phyloP scores from a whole-genome alignment of 352 stramenopile genomes.

The Pythium grandisporangium region DNA sequence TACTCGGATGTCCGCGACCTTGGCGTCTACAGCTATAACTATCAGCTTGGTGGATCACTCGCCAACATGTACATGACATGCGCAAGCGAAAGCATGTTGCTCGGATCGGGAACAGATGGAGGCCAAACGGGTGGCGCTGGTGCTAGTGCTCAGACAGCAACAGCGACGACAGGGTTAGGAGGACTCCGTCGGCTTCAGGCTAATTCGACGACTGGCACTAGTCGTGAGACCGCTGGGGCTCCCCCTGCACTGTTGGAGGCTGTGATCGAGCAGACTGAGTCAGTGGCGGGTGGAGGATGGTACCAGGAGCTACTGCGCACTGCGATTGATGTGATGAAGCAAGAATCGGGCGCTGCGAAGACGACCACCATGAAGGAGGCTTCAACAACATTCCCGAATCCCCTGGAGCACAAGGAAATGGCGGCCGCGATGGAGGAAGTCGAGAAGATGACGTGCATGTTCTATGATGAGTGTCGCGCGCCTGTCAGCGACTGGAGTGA shows the following conservation, averaged over 20 bases:
- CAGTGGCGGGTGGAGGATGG: constrained; percentile 19
- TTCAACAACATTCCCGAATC: constrained; percentile 9
- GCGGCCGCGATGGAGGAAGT: constrained; percentile 52
- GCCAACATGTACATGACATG: constrained; percentile 71
- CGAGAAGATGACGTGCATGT: constrained; percentile 86
- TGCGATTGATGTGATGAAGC: too few relatives aligned
- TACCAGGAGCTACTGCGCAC: constrained; percentile 43
- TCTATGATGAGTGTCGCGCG: constrained; percentile 78
- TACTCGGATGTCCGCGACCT: constrained; percentile 69
- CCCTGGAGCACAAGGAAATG: too few relatives aligned
- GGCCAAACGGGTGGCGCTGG: constrained; percentile 17
- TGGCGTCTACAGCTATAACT: constrained; percentile 78
- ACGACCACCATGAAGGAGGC: constrained; percentile 11
- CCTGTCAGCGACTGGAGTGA: constrained; percentile 55
- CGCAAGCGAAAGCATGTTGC: constrained; percentile 23
- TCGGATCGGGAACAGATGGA: constrained; percentile 2
- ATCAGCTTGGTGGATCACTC: constrained; percentile 66
- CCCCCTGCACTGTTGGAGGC: constrained; percentile 45
- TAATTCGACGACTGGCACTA: constrained; percentile 6
- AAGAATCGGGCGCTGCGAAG: constrained; percentile 7
- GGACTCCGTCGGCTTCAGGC: neutral
- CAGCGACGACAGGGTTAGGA: neutral
- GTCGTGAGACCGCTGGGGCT: too few relatives aligned
- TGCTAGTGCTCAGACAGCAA: too few relatives aligned
- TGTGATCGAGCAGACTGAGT: constrained; percentile 44